Base-by-base conservation (phyloP, 1,139 yeast species). In the Geotrichum europaeum region DNA sequence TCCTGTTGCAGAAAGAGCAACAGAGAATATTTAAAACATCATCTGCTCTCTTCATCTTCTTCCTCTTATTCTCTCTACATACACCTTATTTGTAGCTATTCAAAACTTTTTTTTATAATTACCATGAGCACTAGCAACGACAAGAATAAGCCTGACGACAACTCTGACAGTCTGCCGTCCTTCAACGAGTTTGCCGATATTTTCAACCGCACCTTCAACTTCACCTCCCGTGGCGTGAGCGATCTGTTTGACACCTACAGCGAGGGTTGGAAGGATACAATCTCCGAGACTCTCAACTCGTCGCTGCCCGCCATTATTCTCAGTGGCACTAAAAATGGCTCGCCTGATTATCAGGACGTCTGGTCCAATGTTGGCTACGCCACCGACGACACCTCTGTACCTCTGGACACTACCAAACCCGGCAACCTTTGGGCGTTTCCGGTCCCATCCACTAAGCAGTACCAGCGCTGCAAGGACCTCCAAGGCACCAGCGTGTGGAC, bases 401-500 rank as follows among this genome's bases (percentile, higher is more conserved):
- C 54, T 18, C 45, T 61, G 32, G 63, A 60, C 55, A 22, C 34
- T 13, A 15, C 57, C 22, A 60, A 60, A 36, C 63, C 63, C 15
- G 30, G 40, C 15, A 54, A 58, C 25, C 49, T 61, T 3, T 80
- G 81, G 70, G 80, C 87, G 1, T 81, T 78, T 64, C 85, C 85
- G 9, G 79, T 82, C 9, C 97, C 97, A 1, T 78, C 86, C 0
- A 75, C 81, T 1, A 74, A 81, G 57, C 81, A 82, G 64, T 89
- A 85, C 71, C 78, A 81, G 62, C 79, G 82, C 53, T 91, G 97
- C 72, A 69, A 80, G 68, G 81, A 81, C 40, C 77, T 80, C 56
- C 75, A 83, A 4, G 97, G 97, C 1, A 76, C 81, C 20, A 81
- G 89, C 0, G 84, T 85, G 9, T 91, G 96, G 96, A 94, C 88